Conservation (phyloP, 495 filamentous ascomycete genomes). For the Neurospora sp. region DNA sequence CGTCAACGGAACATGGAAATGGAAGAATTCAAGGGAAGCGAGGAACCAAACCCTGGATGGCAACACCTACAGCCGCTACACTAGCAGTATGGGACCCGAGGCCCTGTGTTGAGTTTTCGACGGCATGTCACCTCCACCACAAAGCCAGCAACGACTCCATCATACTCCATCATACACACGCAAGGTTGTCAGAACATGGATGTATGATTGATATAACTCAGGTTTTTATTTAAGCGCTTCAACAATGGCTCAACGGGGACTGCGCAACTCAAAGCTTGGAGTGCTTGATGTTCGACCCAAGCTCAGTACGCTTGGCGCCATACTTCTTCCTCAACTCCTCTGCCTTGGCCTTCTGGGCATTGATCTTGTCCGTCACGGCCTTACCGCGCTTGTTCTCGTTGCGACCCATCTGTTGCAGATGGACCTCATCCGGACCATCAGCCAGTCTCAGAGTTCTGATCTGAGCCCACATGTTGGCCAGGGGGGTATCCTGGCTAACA, state of each 20-base stretch:
- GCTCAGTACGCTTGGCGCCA: constrained; percentile 39
- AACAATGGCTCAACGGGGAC: not conserved
- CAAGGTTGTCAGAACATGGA: not conserved
- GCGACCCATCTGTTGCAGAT: constrained; percentile 80
- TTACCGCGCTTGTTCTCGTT: constrained; percentile 67
- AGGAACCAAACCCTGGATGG: not conserved
- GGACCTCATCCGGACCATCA: constrained; percentile 90
- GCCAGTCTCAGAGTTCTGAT: constrained; percentile 76
- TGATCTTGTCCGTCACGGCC: constrained; percentile 52
- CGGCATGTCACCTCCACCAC: not conserved
- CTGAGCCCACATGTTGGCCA: constrained; percentile 78
- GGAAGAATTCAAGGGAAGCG: not conserved
- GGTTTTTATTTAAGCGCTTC: not conserved
- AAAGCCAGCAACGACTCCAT: not conserved
- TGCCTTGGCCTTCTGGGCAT: constrained; percentile 52
- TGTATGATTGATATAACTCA: not conserved
- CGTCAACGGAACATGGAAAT: not conserved
- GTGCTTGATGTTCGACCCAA: constrained; percentile 39
- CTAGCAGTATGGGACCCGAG: not conserved
- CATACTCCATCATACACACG: not conserved
- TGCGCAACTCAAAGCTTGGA: constrained; percentile 33
- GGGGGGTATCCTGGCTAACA: constrained; percentile 81
- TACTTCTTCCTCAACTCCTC: constrained; percentile 55
- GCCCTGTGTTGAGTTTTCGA: not conserved
- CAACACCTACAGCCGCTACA: not conserved